phyloP scores from a whole-genome alignment of 2,329 filamentous ascomycete species.

The Conoideocrella luteorostrata region DNA sequence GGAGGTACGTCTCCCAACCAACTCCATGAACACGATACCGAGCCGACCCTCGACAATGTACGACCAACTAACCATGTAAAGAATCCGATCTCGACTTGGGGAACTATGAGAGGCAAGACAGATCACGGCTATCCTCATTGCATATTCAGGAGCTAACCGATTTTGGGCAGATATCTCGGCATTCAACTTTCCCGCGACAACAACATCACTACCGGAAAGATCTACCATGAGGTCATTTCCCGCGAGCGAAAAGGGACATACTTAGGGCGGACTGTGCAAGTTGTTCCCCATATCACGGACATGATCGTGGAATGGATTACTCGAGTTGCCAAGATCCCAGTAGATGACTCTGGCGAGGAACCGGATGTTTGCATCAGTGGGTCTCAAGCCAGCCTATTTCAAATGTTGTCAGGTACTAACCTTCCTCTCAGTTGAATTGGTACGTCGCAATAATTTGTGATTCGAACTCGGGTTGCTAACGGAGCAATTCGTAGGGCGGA shows the following conservation, averaged over 20 bases:
- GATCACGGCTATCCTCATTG: no score
- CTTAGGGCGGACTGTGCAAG: slow-evolving; percentile 81
- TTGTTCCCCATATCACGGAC: slow-evolving; percentile 87
- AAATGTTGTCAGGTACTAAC: slow-evolving; percentile 12
- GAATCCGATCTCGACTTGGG: slow-evolving; percentile 47
- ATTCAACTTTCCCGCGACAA: slow-evolving; percentile 77
- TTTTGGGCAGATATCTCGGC: slow-evolving; percentile 55
- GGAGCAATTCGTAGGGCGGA: slow-evolving; percentile 40
- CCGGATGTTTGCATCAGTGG: slow-evolving; percentile 91
- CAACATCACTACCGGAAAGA: slow-evolving; percentile 97
- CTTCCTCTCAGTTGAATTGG: slow-evolving; percentile 26
- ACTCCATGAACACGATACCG: background rate
- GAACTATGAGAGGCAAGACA: slow-evolving; percentile 43
- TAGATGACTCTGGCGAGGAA: slow-evolving; percentile 74
- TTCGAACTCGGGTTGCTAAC: background rate
- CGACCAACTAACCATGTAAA: slow-evolving; percentile 14
- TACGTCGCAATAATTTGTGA: slow-evolving; percentile 14
- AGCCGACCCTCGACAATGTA: background rate
- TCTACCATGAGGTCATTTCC: slow-evolving; percentile 54
- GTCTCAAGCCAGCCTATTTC: slow-evolving; percentile 16
- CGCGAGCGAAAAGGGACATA: slow-evolving; percentile 59
- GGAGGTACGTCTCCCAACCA: slow-evolving; percentile 43
- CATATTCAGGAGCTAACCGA: no score
- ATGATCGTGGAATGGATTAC: slow-evolving; percentile 91
- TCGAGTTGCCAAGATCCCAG: slow-evolving; percentile 75